phyloP scores from a whole-genome alignment of 805 yeast genomes.

The Ascoidea asiatica region DNA sequence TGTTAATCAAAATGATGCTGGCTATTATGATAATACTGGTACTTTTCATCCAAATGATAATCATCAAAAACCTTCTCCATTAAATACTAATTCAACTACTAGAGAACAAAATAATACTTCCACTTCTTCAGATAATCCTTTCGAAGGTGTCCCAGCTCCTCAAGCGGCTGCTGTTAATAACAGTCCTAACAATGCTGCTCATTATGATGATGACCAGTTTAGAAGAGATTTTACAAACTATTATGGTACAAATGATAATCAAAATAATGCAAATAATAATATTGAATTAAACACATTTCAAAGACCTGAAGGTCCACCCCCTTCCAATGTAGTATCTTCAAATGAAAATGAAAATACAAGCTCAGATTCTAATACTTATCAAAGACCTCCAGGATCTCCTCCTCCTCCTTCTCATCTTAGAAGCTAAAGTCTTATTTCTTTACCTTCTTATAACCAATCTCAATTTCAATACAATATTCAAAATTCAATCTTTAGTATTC shows the following conservation, averaged over 20 bases:
- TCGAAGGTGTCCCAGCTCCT: background rate
- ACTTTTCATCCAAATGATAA: constrained; percentile 21
- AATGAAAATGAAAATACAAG: too few species aligned
- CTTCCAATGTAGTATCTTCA: too few species aligned
- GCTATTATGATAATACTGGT: constrained; percentile 59
- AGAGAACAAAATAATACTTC: background rate
- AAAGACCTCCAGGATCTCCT: background rate
- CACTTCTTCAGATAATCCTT: background rate
- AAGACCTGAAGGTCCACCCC: background rate
- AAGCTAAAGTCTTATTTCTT: too few species aligned
- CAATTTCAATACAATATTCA: too few species aligned
- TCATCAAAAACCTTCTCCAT: background rate
- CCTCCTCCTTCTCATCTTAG: too few species aligned
- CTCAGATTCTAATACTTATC: background rate
- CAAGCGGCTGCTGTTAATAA: background rate
- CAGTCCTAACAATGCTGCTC: background rate
- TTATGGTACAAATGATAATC: background rate
- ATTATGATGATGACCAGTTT: background rate
- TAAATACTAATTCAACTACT: background rate
- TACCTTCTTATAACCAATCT: too few species aligned
- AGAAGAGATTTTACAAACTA: too few species aligned
- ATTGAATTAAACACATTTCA: background rate
- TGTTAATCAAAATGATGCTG: constrained; percentile 64
- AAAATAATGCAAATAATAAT: background rate
- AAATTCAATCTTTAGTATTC: too few species aligned